Conservation (phyloP, 2,329 filamentous ascomycete genomes). For the Pseudogymnoascus sp. region DNA sequence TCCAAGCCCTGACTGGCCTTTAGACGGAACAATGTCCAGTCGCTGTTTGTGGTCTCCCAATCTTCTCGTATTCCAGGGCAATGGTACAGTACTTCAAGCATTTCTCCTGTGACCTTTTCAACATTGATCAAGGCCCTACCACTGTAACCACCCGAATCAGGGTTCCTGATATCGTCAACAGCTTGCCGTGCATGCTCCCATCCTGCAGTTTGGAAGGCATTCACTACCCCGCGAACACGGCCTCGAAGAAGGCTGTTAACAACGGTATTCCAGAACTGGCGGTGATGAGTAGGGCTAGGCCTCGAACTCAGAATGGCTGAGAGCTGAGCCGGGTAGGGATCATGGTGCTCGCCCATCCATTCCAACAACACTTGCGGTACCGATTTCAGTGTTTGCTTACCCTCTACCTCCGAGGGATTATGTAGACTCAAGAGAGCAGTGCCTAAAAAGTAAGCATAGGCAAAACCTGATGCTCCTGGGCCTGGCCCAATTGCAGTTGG, state of each 20-base stretch:
- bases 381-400: conserved; percentile 34
- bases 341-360: conserved; percentile 74
- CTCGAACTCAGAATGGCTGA: conserved; percentile 54
- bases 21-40: conserved; percentile 80
- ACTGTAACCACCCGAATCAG: conserved; percentile 60
- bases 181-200: conserved; percentile 68
- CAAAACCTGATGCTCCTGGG: conserved; percentile 53
- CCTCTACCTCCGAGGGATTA: conserved; percentile 43
- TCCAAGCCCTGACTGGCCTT: conserved; percentile 62
- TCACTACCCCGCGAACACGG: conserved; percentile 58
- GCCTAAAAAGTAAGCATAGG: conserved; percentile 74
- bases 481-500: conserved; percentile 59
- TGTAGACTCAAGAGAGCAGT: conserved; percentile 72
- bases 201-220: conserved; percentile 64
- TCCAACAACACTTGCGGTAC: conserved; percentile 73
- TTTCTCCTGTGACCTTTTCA: conserved; percentile 61
- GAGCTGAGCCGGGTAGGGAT: conserved; percentile 61
- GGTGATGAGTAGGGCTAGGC: conserved; percentile 69
- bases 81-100: conserved; percentile 60
- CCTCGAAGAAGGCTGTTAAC: conserved; percentile 69
- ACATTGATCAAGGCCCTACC: conserved; percentile 73
- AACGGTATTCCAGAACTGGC: conserved; percentile 80
- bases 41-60: conserved; percentile 76
- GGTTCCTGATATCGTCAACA: conserved; percentile 45
- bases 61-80: conserved; percentile 63